Percentiles rank a stretch among this genome's conserved stretches.
Conservation (phyloP, 805 yeast genomes). For the Debaryomyces prosopidis region DNA sequence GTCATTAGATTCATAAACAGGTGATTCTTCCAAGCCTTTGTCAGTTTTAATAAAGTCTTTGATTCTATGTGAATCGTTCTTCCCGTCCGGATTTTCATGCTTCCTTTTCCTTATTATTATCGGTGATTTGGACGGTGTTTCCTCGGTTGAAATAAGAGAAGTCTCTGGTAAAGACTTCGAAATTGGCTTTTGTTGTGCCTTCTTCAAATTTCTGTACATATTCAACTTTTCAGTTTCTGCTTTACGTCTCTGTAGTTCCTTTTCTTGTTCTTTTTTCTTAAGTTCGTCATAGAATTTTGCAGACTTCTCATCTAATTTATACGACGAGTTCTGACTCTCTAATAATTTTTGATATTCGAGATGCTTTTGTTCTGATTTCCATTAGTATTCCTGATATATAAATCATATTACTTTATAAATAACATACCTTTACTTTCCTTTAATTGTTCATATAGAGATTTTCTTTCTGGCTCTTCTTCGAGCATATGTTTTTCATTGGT, state of each 20-base stretch:
- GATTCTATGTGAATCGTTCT: too few species aligned
- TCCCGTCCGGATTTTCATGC: neutral
- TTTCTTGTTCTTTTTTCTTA: slow-evolving; percentile 16
- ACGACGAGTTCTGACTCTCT: slow-evolving; percentile 37
- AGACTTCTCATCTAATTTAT: slow-evolving; percentile 39
- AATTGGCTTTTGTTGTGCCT: slow-evolving; percentile 3
- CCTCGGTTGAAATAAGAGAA: too few species aligned
- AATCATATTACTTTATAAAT: neutral
- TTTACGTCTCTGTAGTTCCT: slow-evolving; percentile 17
- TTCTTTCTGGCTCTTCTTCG: slow-evolving; percentile 25
- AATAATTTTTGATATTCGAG: slow-evolving; percentile 29
- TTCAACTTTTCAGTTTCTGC: slow-evolving; percentile 22
- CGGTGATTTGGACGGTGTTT: neutral
- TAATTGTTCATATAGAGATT: slow-evolving; percentile 43
- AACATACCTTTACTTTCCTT: slow-evolving; percentile 39
- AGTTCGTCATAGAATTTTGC: slow-evolving; percentile 33
- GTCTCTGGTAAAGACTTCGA: neutral
- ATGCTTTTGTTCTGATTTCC: slow-evolving; percentile 29
- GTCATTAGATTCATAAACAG: neutral
- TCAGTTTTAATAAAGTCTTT: too few species aligned
- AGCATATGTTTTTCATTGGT: slow-evolving; percentile 1
- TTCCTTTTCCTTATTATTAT: neutral
- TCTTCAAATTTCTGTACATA: slow-evolving; percentile 7
- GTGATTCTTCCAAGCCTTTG: too few species aligned
- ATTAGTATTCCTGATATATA: neutral